Evolutionary conservation across 805 yeast species (phyloP), one percentile per base, ranked within the genome.

Genomic region (Nakazawaea laoshanensis): DNA sequence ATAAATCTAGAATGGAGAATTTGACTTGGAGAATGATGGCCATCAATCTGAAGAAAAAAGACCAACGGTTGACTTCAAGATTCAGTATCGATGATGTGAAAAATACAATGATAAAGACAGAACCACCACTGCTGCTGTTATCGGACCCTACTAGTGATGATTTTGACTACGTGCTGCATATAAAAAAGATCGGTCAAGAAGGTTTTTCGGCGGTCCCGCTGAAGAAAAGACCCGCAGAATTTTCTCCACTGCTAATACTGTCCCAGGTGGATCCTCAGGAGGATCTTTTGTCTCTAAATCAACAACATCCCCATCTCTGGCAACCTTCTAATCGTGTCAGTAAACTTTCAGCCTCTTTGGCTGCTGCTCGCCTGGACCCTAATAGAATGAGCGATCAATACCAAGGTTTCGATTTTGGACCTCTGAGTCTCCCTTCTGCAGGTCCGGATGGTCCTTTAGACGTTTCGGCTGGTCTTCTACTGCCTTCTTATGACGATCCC

Each of bases 1-100:
- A 83, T 51, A 69, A 71, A 35, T 68, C 74, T 18, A 61, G 96
- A 32, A 80, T 87, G 77, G 85, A 82, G 48, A 87, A 87, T 50
- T 55, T 86, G 35, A 77, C 94, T 7, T 86, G 95, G 95, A 61
- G 96, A 38, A 68, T 86, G 74, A 79, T 86, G 88, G 72, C 67
- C 27, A 60, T 79, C 43, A 66, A 57, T 38, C 33, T 50, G 23
- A 41, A 40, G 29, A 30, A 37, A 15, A 29, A 30, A 14, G 25
- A 26, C 13, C 6, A 19, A n/a, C n/a, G n/a, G n/a, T 55, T 86
- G 35, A 77, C 94, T 7, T 86, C 95, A 95, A 61, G 96, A 38
- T 68, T 86, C 74, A 79, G 85, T 87, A 72, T 67, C 27, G 59
- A 79, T 42, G 65, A 57, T 38, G 32, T 50, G 23, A 41, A 40